Conservation (phyloP, 2,329 filamentous ascomycete genomes). For the Nemania bipapillata region DNA sequence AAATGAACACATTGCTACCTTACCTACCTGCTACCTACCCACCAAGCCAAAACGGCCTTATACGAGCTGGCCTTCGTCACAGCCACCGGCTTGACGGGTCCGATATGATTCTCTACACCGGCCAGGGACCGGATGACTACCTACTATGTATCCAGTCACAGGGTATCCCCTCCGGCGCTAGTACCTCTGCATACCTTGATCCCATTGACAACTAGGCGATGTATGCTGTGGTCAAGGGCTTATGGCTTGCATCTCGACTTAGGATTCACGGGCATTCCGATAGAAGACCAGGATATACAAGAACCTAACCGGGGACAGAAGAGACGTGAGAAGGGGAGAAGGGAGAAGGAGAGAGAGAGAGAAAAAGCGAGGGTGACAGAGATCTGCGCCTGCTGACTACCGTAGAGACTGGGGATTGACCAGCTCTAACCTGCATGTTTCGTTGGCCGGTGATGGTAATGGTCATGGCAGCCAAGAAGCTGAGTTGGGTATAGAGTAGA, state of each 20-base stretch:
- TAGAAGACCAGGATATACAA: constrained; percentile 20
- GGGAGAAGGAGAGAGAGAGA: not conserved
- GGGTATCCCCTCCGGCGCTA: not conserved
- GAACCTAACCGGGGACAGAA: not conserved
- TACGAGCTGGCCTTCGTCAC: not conserved
- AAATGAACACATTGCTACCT: not conserved
- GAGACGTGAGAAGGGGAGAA: not conserved
- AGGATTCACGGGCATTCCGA: constrained; percentile 27
- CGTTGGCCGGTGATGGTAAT: constrained; percentile 2
- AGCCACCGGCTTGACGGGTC: not conserved
- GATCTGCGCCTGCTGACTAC: constrained; percentile 31
- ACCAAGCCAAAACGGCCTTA: not conserved
- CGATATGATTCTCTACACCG: not conserved
- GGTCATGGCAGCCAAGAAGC: constrained; percentile 11
- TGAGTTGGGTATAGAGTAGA: constrained; percentile 3
- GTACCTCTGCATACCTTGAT: not conserved
- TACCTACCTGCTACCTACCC: not conserved
- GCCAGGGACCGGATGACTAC: not conserved
- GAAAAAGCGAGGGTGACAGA: not conserved
- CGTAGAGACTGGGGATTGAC: not conserved
- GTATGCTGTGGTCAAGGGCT: not conserved
- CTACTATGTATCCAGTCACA: not conserved
- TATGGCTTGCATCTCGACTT: not conserved
- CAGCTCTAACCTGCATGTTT: not conserved
- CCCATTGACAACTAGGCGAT: constrained; percentile 6